Percentiles rank a stretch among this genome's conserved stretches.
Conservation (phyloP, 2,329 filamentous ascomycete genomes). For the Talaromyces funiculosus region DNA sequence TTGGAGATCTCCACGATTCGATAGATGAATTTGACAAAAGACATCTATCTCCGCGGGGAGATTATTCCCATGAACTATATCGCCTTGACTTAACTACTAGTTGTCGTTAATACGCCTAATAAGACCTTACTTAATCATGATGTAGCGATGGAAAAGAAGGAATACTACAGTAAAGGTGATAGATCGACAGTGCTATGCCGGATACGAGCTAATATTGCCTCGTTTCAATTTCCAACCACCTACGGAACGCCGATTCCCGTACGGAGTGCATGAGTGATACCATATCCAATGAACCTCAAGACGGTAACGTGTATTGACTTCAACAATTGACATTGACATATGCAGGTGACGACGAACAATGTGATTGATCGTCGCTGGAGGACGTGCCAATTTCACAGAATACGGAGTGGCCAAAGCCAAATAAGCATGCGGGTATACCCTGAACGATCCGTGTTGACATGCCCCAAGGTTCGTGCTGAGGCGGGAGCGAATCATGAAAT, state of each 20-base stretch:
- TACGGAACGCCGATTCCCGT: neutral
- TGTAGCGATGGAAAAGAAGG: neutral
- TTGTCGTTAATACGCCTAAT: neutral
- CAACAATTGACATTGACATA: neutral
- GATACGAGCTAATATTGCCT: neutral
- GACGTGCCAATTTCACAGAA: neutral
- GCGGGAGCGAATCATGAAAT: neutral
- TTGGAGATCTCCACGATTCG: neutral
- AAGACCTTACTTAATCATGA: neutral
- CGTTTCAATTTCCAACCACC: neutral
- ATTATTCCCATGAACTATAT: too few species aligned
- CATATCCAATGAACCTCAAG: neutral
- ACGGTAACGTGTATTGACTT: neutral
- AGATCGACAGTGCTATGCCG: neutral
- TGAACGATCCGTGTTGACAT: neutral
- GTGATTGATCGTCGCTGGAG: neutral
- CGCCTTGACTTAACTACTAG: too few species aligned
- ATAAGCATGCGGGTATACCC: slow-evolving; percentile 9
- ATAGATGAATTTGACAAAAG: neutral
- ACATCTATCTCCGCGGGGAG: neutral
- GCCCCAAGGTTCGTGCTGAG: neutral
- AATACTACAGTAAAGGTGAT: neutral
- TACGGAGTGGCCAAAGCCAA: neutral
- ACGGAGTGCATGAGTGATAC: neutral
- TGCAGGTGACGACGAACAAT: neutral